Evolutionary conservation across 768 basidiomycete species (phyloP).

Genomic region (Chalciporus piperatus): DNA sequence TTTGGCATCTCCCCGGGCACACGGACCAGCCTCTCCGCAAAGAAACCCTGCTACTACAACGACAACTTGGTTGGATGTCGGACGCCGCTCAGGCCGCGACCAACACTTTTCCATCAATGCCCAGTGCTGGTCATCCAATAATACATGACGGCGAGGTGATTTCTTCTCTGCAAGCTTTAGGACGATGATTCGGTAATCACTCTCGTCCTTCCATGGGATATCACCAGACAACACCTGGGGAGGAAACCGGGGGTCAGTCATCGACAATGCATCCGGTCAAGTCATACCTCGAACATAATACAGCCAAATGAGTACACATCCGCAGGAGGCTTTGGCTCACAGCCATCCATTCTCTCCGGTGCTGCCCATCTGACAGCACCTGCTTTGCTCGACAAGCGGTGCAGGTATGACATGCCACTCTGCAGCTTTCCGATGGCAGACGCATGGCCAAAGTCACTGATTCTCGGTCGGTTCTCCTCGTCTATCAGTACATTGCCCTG

Average conservation of each 20-base stretch:
- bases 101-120: neutral
- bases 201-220: constrained; percentile 1
- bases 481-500: constrained; percentile 33
- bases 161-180: constrained; percentile 1
- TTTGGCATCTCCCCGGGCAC: too few species aligned
- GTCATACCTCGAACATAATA: constrained; percentile 22
- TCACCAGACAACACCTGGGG: neutral
- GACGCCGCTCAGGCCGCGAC: neutral
- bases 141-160: too few species aligned
- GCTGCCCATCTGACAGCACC: constrained; percentile 49
- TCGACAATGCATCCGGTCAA: too few species aligned
- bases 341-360: constrained; percentile 27
- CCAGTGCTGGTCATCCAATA: constrained; percentile 1
- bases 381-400: constrained; percentile 20
- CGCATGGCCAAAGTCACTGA: constrained; percentile 46
- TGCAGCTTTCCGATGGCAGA: constrained; percentile 16
- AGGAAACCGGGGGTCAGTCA: too few species aligned
- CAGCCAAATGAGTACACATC: constrained; percentile 19
- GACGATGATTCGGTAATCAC: neutral
- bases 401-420: constrained; percentile 30
- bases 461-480: constrained; percentile 33
- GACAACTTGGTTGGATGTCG: neutral
- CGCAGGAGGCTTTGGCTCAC: constrained; percentile 10
- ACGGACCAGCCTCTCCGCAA: too few species aligned
- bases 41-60: neutral